Evolutionary conservation across 225 moss, liverwort and hornwort species (phyloP).

Genomic region (Ulota crispa): DNA sequence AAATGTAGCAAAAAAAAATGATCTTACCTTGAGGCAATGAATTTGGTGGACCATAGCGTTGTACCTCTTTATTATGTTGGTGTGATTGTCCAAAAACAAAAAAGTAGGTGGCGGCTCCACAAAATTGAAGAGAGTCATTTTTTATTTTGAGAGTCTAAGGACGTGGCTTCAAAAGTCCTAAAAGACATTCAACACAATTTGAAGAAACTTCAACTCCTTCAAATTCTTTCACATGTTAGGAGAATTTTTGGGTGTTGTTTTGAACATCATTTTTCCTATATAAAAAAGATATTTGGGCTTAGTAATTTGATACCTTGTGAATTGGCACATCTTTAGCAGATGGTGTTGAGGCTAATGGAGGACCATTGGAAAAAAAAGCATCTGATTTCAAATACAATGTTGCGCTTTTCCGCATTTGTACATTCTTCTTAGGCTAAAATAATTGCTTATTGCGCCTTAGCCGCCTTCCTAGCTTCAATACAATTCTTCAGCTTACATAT

Average conservation of each 20-base stretch:
- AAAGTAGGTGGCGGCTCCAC: no score
- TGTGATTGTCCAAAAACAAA: no score
- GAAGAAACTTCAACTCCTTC: no score
- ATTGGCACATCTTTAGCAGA: neutral
- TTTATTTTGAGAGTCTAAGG: no score
- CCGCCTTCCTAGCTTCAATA: neutral
- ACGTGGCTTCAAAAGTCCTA: no score
- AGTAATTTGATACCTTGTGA: neutral
- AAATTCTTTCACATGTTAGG: neutral
- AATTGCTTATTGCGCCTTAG: fast-evolving
- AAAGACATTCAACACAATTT: no score
- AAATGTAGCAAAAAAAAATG: no score
- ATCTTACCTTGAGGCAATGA: no score
- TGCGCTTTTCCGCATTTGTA: neutral
- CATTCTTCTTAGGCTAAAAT: neutral
- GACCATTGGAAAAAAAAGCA: neutral
- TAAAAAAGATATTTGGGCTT: neutral
- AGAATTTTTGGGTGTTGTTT: neutral
- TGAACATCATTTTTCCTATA: neutral
- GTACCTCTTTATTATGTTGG: no score
- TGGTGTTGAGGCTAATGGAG: neutral
- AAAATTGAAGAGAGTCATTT: no score
- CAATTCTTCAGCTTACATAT: neutral
- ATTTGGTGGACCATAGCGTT: no score
- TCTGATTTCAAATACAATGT: neutral